phyloP scores from a whole-genome alignment of 2,329 filamentous ascomycete species.

The Scleromitrula shiraiana region DNA sequence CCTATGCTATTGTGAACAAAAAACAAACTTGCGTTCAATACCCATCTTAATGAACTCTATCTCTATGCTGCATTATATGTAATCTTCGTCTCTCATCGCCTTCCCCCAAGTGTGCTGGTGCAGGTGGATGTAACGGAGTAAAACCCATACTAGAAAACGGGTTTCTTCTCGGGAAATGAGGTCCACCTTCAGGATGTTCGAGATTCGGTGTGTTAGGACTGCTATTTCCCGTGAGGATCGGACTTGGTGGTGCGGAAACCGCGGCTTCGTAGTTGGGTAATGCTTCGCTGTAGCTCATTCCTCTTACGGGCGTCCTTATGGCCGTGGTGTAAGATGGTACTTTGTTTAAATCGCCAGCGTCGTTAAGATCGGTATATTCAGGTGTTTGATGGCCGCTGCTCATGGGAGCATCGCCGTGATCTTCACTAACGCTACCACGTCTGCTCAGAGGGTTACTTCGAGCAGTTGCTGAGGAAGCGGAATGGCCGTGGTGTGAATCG shows the following conservation, averaged over 20 bases:
- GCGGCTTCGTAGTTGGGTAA: constrained; percentile 63
- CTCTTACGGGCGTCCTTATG: constrained; percentile 54
- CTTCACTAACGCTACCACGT: constrained; percentile 29
- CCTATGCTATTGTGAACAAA: too few relatives aligned
- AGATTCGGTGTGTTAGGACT: constrained; percentile 9
- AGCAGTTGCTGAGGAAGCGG: constrained; percentile 9
- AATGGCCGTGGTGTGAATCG: constrained; percentile 16
- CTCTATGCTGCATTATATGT: constrained; percentile 23
- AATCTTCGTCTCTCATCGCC: constrained; percentile 24
- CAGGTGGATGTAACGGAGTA: constrained; percentile 22
- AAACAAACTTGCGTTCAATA: too few relatives aligned
- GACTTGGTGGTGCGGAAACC: constrained; percentile 40
- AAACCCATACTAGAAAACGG: constrained; percentile 22
- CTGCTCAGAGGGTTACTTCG: constrained; percentile 35
- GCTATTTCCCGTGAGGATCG: constrained; percentile 15
- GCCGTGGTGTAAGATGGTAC: constrained; percentile 74
- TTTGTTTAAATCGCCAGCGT: constrained; percentile 58
- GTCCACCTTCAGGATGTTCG: background rate
- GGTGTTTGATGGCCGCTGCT: constrained; percentile 46
- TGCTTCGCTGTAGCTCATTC: constrained; percentile 39
- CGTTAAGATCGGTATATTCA: constrained; percentile 48
- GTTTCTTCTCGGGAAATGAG: constrained; percentile 11
- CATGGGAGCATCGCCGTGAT: constrained; percentile 32
- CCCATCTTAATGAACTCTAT: constrained; percentile 15
- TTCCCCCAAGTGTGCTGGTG: constrained; percentile 16